Evolutionary conservation across 768 basidiomycete species (phyloP).

Genomic region (Suillus clintonianus): DNA sequence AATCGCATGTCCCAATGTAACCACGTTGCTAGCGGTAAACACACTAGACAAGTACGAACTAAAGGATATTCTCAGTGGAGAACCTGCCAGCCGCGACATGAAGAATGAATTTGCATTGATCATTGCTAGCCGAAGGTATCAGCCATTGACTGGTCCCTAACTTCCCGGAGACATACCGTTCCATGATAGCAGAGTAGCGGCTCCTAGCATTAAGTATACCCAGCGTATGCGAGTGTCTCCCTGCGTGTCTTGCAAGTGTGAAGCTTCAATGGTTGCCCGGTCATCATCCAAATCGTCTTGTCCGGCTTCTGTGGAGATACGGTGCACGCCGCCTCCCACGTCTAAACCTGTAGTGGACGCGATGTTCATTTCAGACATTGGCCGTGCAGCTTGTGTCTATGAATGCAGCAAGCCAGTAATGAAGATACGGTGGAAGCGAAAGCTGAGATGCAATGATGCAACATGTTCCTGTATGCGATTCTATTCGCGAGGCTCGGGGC

Average conservation of each 20-base stretch:
- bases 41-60: conserved; percentile 65
- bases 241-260: not conserved
- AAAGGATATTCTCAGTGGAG: conserved; percentile 59
- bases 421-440: not conserved
- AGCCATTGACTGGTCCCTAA: not conserved
- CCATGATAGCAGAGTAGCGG: conserved; percentile 84
- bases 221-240: conserved; percentile 52
- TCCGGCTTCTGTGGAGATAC: not conserved
- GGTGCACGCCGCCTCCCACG: not conserved
- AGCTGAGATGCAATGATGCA: not conserved
- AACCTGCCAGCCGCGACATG: conserved; percentile 63
- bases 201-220: conserved; percentile 75
- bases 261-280: not conserved
- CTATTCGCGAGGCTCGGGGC: not conserved
- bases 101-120: conserved; percentile 89
- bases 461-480: not conserved
- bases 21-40: conserved; percentile 66
- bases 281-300: not conserved
- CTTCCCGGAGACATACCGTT: conserved; percentile 59
- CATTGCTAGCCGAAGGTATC: conserved; percentile 51
- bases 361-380: not conserved
- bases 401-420: not conserved
- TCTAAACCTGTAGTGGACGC: not conserved
- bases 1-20: conserved; percentile 76
- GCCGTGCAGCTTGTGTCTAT: not conserved